Evolutionary conservation across 495 filamentous ascomycete genomes (phyloP).

Genomic region (Saxophila tyrrhenica): DNA sequence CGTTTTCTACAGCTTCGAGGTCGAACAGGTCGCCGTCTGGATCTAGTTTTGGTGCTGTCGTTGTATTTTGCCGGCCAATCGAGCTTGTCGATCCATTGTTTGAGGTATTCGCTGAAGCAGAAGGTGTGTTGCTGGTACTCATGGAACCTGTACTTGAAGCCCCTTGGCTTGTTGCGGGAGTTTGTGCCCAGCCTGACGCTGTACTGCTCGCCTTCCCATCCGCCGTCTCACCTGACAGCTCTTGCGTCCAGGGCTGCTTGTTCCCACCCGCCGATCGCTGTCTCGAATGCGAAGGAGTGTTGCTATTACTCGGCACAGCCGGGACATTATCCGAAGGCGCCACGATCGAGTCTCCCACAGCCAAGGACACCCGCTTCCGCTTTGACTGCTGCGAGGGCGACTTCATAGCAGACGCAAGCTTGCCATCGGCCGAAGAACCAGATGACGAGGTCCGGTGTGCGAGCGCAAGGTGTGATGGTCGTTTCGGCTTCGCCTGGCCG

Average conservation of each 20-base stretch:
- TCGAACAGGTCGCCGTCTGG: slow-evolving; percentile 21
- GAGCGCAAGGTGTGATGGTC: slow-evolving; percentile 9
- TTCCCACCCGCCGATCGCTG: neutral
- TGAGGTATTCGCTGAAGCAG: neutral
- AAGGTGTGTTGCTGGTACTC: neutral
- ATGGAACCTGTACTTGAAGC: neutral
- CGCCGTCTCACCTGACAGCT: neutral
- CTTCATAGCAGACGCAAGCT: slow-evolving; percentile 16
- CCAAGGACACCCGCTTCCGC: slow-evolving; percentile 17
- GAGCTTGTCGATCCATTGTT: neutral
- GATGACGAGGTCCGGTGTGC: slow-evolving; percentile 14
- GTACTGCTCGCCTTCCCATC: neutral
- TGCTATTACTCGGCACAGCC: neutral
- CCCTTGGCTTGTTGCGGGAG: neutral
- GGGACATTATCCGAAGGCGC: slow-evolving; percentile 17
- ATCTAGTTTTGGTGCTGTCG: neutral
- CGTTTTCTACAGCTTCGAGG: slow-evolving; percentile 12
- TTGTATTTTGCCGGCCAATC: neutral
- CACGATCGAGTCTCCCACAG: slow-evolving; percentile 16
- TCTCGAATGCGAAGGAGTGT: slow-evolving; percentile 16
- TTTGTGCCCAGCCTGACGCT: neutral
- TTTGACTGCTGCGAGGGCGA: slow-evolving; percentile 11
- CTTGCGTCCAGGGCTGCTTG: neutral
- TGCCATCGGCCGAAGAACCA: slow-evolving; percentile 17
- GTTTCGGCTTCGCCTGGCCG: slow-evolving; percentile 7